Conservation (phyloP, 2,329 filamentous ascomycete genomes). For the Talaromyces sp. region DNA sequence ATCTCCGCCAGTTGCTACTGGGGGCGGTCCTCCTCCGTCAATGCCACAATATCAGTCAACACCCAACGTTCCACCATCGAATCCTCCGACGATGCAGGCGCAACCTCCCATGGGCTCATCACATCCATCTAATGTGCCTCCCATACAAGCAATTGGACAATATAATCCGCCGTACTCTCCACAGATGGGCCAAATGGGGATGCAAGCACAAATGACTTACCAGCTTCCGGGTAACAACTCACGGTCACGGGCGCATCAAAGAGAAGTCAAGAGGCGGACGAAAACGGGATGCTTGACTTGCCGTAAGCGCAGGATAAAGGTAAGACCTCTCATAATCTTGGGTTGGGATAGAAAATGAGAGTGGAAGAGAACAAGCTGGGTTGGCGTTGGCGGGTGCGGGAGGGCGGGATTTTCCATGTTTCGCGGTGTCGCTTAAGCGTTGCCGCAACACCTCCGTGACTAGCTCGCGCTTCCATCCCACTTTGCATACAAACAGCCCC, state of each 20-base stretch:
- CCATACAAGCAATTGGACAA: constrained; percentile 53
- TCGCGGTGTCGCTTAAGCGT: constrained; percentile 16
- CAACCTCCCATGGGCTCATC: constrained; percentile 50
- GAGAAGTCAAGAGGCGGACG: constrained; percentile 72
- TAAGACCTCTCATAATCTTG: constrained; percentile 38
- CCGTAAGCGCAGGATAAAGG: constrained; percentile 68
- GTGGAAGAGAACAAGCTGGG: background rate
- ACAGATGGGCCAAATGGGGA: constrained; percentile 31
- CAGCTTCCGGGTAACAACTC: constrained; percentile 45
- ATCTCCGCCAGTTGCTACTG: constrained; percentile 28
- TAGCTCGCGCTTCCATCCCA: constrained; percentile 23
- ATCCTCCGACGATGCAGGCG: constrained; percentile 19
- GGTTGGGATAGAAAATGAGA: background rate
- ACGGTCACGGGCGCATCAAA: constrained; percentile 58
- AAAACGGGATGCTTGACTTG: constrained; percentile 69
- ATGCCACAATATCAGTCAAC: constrained; percentile 30
- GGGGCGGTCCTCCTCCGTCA: constrained; percentile 28
- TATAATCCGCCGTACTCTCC: constrained; percentile 48
- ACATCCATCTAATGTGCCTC: constrained; percentile 45
- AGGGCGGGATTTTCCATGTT: constrained; percentile 11
- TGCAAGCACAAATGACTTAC: constrained; percentile 51
- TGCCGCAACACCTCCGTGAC: constrained; percentile 14
- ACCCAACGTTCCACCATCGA: constrained; percentile 10
- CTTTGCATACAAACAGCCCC: constrained; percentile 21
- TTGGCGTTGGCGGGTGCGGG: background rate